Evolutionary conservation across 192 early-diverging fungal genomes (phyloP), one percentile per base, ranked within the genome.

Genomic region (Thamnidium elegans): DNA sequence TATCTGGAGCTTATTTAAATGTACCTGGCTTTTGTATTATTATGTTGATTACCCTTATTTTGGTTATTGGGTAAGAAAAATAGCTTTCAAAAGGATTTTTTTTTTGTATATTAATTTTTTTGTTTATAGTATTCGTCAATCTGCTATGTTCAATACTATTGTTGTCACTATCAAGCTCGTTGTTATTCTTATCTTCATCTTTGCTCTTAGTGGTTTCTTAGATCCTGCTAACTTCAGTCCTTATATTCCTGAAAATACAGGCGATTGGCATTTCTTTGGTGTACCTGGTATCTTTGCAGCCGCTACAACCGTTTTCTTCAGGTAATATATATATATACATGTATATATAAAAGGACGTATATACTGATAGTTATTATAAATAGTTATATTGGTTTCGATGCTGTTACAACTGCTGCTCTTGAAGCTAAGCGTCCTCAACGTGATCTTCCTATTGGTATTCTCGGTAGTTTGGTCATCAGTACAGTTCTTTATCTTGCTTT

Each of bases 401-500:
- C 89, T 1, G 88, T 94, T 13, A 87, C 92, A 0, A 96, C 94
- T 1, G 87, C 88, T 7, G 87, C 94, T 8, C 89, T 91, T 67
- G 94, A 96, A 70, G 79, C 90, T 13, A 81, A 80, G 43, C 81
- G 90, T 51, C 93, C 94, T 11, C 85, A 90, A 48, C 75, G 82
- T 1, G 90, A 94, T 67, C 58, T 96, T 30, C 93, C 94, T 10
- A 85, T 94, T 59, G 94, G 92, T n/a, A 94, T 96, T 52, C 81
- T 92, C 65, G 81, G 75, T 50, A 91, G 90, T 3, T 78, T 96
- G 36, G 50, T 72, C 4, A 87, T 96, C 51, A 90, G 91, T 62
- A 92, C 91, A 0, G 77, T 76, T 14, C 77, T 93, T n/a, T 96
- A 96, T 63, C 84, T 94, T 30, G 83, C 78, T 53, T 82, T 39